phyloP scores from a whole-genome alignment of 108 stramenopile species.

The Cyclotella distinguenda region DNA sequence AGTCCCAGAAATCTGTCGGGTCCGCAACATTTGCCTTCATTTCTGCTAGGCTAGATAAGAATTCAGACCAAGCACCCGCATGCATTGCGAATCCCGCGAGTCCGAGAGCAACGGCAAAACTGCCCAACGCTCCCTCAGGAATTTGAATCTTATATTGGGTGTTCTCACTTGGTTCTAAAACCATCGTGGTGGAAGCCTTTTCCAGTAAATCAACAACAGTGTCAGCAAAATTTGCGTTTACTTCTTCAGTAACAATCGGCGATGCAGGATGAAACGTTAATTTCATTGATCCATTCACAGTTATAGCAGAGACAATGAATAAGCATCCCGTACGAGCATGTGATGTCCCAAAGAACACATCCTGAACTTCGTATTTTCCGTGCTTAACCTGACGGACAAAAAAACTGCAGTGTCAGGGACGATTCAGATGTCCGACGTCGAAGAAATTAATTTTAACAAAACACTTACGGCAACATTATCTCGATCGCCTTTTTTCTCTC shows the following conservation, averaged over 20 bases:
- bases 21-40: constrained; percentile 75
- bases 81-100: constrained; percentile 58
- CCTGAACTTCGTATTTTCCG: constrained; percentile 71
- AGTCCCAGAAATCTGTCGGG: constrained; percentile 75
- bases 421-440: not conserved
- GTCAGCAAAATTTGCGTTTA: constrained; percentile 70
- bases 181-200: constrained; percentile 46
- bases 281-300: constrained; percentile 74
- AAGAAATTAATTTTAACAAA: not conserved
- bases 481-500: constrained; percentile 44
- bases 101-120: constrained; percentile 55
- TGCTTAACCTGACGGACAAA: constrained; percentile 40
- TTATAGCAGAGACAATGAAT: constrained; percentile 69
- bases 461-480: constrained; percentile 46
- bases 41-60: constrained; percentile 62
- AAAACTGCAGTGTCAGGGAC: not conserved
- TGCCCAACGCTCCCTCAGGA: constrained; percentile 51
- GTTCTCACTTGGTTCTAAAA: constrained; percentile 8
- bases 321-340: constrained; percentile 76
- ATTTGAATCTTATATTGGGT: constrained; percentile 29
- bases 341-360: constrained; percentile 78
- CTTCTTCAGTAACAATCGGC: constrained; percentile 68
- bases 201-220: constrained; percentile 66
- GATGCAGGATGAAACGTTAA: constrained; percentile 79
- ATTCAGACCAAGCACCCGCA: constrained; percentile 63